These are phyloP conservation scores for Colletotrichum orchidophilum DNA, from an alignment of 2,329 filamentous ascomycete genomes.

Conservation along the genomic window DNA sequence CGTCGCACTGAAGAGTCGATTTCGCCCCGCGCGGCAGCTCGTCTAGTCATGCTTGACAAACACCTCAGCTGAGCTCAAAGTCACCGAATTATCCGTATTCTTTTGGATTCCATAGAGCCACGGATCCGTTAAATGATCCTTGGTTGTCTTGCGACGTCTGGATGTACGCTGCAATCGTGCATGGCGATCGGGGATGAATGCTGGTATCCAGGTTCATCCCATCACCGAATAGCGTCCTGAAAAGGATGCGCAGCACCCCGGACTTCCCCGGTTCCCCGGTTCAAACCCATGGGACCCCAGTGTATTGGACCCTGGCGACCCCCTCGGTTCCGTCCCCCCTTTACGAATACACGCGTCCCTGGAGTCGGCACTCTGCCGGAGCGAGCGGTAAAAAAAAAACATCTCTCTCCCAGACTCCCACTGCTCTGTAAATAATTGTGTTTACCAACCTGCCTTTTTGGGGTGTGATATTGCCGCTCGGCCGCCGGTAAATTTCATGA, in stretches of 20 bases:
- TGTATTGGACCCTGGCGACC: neutral
- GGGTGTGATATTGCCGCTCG: neutral
- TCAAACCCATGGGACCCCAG: constrained; percentile 9
- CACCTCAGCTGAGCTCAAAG: neutral
- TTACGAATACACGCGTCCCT: neutral
- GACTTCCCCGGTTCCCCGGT: constrained; percentile 3
- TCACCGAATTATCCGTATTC: neutral
- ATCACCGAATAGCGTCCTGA: neutral
- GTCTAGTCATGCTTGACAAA: neutral
- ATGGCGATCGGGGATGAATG: constrained; percentile 13
- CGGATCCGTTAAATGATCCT: neutral
- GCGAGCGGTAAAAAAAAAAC: neutral
- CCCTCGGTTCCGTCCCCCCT: neutral
- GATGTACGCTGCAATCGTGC: neutral
- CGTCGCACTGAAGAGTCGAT: neutral
- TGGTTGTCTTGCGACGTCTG: neutral
- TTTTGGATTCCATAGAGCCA: neutral
- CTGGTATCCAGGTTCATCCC: constrained; percentile 6
- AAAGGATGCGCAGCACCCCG: neutral
- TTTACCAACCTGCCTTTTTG: neutral
- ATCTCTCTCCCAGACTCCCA: neutral
- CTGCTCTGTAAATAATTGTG: neutral
- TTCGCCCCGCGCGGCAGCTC: constrained; percentile 1
- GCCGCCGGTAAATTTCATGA: neutral
- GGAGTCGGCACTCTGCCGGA: constrained; percentile 23